Percentiles rank a stretch among this genome's conserved stretches.
Conservation (phyloP, 495 filamentous ascomycete species). For the Daldinia decipiens region DNA sequence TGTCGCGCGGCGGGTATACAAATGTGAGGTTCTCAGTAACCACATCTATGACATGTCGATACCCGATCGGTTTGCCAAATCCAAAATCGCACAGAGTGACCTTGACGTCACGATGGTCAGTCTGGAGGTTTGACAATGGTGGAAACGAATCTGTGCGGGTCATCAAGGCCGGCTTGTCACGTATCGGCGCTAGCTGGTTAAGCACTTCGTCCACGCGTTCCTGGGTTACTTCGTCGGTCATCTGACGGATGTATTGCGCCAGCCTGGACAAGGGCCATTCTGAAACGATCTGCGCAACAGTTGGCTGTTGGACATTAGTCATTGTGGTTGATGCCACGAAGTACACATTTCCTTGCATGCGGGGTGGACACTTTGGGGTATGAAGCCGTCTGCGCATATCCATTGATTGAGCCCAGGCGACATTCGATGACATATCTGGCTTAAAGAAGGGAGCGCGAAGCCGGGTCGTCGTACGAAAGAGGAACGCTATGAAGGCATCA, state of each 20-base stretch:
- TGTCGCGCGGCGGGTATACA: constrained; percentile 3
- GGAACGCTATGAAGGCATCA: constrained; percentile 55
- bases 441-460: constrained; percentile 51
- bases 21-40: background rate
- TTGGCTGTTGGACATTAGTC: constrained; percentile 35
- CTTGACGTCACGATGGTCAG: constrained; percentile 12
- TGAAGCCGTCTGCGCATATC: constrained; percentile 55
- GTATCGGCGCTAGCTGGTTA: constrained; percentile 47
- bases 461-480: constrained; percentile 50
- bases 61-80: constrained; percentile 1
- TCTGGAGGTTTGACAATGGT: constrained; percentile 3
- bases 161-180: constrained; percentile 47
- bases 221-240: constrained; percentile 53
- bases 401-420: constrained; percentile 50
- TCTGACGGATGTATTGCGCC: constrained; percentile 52
- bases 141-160: background rate
- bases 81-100: constrained; percentile 6
- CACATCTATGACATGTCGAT: constrained; percentile 7
- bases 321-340: constrained; percentile 38
- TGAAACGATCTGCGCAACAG: constrained; percentile 49
- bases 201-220: constrained; percentile 49
- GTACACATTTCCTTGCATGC: constrained; percentile 54
- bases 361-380: constrained; percentile 43
- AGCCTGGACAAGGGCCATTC: constrained; percentile 50
- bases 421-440: constrained; percentile 24